A percentile compares a stretch with the other conserved stretches of the same genome.
Evolutionary conservation across 1,284 basidiomycete species (phyloP).

Genomic region (Cutaneotrichosporon dermatis): DNA sequence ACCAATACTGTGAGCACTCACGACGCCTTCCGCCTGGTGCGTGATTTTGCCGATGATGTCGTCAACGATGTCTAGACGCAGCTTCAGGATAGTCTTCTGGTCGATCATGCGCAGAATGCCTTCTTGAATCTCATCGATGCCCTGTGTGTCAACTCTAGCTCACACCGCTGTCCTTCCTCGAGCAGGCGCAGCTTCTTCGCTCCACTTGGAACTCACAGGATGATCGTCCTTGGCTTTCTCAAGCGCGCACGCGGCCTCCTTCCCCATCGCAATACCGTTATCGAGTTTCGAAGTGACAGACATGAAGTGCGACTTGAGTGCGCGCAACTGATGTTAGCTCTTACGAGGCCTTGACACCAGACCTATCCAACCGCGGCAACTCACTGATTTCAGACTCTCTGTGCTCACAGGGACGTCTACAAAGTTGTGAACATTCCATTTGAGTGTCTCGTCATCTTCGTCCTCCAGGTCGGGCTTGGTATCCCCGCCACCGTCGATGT

Average conservation of each 20-base stretch:
- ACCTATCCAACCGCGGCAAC: not conserved
- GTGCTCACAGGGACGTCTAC: constrained; percentile 13
- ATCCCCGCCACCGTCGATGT: not conserved
- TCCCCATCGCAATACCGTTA: constrained; percentile 15
- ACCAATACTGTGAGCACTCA: no score
- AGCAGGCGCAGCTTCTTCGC: no score
- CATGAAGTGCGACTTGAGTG: constrained; percentile 14
- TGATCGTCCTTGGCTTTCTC: constrained; percentile 31
- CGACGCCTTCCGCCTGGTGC: constrained; percentile 58
- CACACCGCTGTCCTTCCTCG: not conserved
- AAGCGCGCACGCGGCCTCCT: constrained; percentile 20
- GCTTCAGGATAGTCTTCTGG: constrained; percentile 11
- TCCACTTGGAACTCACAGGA: constrained; percentile 14
- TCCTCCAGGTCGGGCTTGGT: constrained; percentile 53
- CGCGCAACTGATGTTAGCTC: constrained; percentile 7
- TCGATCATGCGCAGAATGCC: constrained; percentile 7
- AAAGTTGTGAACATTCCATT: constrained; percentile 32
- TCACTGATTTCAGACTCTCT: not conserved
- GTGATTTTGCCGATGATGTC: constrained; percentile 58
- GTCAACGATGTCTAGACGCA: constrained; percentile 51
- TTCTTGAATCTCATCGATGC: constrained; percentile 8
- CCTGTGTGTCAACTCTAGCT: not conserved
- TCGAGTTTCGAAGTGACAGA: constrained; percentile 18
- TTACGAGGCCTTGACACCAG: not conserved
- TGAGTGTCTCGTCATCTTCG: constrained; percentile 6